Conservation (phyloP, 2,329 filamentous ascomycete species). For the Aspergillus felis region DNA sequence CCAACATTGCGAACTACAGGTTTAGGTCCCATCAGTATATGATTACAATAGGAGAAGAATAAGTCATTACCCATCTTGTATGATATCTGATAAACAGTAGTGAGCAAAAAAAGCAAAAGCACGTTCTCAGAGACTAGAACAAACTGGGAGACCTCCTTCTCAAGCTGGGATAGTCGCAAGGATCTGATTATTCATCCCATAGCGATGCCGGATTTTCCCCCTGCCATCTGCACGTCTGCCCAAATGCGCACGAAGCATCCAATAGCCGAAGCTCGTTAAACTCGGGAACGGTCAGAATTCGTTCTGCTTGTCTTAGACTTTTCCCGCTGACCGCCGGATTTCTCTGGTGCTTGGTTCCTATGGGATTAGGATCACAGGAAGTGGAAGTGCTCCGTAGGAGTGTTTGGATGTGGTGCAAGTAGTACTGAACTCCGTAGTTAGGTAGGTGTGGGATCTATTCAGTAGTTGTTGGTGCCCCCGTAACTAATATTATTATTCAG, state of each 20-base stretch:
- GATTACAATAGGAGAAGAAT: background rate
- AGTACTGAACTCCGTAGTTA: background rate
- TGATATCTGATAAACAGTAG: background rate
- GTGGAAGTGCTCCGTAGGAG: background rate
- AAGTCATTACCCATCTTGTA: background rate
- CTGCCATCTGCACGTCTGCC: conserved; percentile 30
- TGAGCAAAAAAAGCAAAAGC: background rate
- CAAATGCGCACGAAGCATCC: conserved; percentile 32
- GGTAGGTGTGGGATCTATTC: background rate
- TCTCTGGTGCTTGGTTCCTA: conserved; percentile 4
- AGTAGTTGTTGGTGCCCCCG: background rate
- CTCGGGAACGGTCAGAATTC: conserved; percentile 28
- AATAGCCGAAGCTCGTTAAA: conserved; percentile 26
- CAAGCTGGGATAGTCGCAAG: background rate
- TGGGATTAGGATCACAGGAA: background rate
- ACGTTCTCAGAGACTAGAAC: background rate
- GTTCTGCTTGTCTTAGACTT: conserved; percentile 30
- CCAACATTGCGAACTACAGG: background rate
- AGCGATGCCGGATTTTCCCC: conserved; percentile 8
- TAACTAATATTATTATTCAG: background rate
- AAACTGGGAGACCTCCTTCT: background rate
- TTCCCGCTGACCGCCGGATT: conserved; percentile 24
- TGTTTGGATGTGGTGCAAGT: too few species aligned
- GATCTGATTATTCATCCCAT: conserved; percentile 14
- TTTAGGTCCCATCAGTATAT: background rate